Evolutionary conservation across 495 filamentous ascomycete genomes (phyloP).

Genomic region (Endocarpon pusillum): DNA sequence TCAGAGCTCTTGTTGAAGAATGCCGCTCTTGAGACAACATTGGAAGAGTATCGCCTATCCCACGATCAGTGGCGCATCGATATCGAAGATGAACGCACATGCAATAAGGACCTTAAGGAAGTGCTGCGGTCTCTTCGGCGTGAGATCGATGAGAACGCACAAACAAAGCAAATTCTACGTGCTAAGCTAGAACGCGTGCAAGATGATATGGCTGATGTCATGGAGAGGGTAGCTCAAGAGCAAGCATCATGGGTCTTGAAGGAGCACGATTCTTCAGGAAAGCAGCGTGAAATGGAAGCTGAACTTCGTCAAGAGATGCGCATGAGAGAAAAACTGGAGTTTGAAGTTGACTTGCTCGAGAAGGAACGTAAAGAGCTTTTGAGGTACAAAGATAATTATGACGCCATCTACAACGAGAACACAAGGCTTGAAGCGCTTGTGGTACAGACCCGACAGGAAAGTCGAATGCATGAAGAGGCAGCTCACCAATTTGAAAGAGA

Average conservation of each 20-base stretch:
- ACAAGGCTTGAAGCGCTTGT: constrained; percentile 40
- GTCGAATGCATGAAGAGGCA: constrained; percentile 39
- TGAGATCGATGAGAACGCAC: constrained; percentile 73
- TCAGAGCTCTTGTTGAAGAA: constrained; percentile 44
- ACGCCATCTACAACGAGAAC: constrained; percentile 30
- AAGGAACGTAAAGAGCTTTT: constrained; percentile 55
- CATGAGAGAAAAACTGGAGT: constrained; percentile 61
- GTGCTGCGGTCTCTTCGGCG: constrained; percentile 48
- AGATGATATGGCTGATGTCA: constrained; percentile 64
- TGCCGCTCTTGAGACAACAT: constrained; percentile 35
- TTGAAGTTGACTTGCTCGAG: constrained; percentile 50
- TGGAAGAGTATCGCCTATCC: constrained; percentile 45
- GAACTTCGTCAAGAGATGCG: constrained; percentile 59
- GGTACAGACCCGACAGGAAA: constrained; percentile 50
- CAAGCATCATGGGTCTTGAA: constrained; percentile 56
- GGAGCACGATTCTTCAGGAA: constrained; percentile 54
- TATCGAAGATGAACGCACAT: constrained; percentile 32
- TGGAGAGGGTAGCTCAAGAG: constrained; percentile 59
- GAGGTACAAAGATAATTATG: constrained; percentile 35
- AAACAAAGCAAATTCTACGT: constrained; percentile 59
- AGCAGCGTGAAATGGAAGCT: constrained; percentile 63
- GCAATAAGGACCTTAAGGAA: constrained; percentile 43
- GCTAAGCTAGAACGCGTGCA: constrained; percentile 67
- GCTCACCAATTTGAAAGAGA: constrained; percentile 64
- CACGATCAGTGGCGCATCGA: constrained; percentile 31